A percentile compares a stretch with the other conserved stretches of the same genome.
Conservation (phyloP, 2,329 filamentous ascomycete genomes). For the Mycocentrospora acerina region DNA sequence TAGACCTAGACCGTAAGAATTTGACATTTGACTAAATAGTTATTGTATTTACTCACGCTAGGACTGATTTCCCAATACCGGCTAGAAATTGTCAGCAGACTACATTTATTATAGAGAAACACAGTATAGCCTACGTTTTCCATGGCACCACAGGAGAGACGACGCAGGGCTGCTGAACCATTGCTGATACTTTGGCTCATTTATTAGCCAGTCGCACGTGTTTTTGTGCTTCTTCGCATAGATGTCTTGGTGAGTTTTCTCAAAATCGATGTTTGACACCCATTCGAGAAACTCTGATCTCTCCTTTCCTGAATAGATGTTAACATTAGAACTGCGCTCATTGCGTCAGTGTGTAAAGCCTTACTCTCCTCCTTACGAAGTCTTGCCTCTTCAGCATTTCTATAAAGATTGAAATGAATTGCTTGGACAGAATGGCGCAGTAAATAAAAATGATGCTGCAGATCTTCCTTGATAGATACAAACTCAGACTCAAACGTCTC, state of each 20-base stretch:
- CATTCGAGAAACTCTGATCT: constrained; percentile 18
- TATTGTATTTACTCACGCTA: constrained; percentile 12
- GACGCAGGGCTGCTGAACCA: constrained; percentile 13
- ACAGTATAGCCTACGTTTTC: constrained; percentile 15
- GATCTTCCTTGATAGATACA: constrained; percentile 9
- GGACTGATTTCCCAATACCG: constrained; percentile 25
- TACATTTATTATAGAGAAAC: neutral
- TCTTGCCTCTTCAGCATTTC: constrained; percentile 5
- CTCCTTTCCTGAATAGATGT: constrained; percentile 9
- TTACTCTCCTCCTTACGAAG: too few species aligned
- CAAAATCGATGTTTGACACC: constrained; percentile 20
- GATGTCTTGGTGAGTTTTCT: constrained; percentile 17
- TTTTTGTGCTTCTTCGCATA: constrained; percentile 18
- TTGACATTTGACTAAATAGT: neutral
- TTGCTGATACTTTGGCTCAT: constrained; percentile 11
- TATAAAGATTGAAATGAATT: constrained; percentile 8
- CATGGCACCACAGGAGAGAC: constrained; percentile 22
- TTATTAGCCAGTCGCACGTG: constrained; percentile 20
- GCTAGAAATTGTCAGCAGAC: constrained; percentile 12
- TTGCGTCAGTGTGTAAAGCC: too few species aligned
- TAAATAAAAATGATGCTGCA: constrained; percentile 18
- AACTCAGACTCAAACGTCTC: constrained; percentile 23
- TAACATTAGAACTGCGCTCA: too few species aligned
- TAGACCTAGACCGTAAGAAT: constrained; percentile 12
- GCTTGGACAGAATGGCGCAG: constrained; percentile 15